phyloP scores from a whole-genome alignment of 208 protist genomes.

The Leishmania turanica region DNA sequence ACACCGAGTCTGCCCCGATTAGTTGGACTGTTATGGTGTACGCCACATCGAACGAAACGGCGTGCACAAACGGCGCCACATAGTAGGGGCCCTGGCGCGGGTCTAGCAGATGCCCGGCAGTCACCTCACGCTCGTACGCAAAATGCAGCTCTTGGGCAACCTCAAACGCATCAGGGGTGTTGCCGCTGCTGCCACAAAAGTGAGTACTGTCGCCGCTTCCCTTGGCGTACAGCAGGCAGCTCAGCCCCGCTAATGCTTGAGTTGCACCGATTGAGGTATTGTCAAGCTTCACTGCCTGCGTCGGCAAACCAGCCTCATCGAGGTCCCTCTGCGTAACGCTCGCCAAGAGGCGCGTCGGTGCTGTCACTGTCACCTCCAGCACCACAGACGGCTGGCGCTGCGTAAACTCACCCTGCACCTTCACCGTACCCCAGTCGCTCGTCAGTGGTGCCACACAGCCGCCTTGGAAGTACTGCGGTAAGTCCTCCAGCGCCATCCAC shows the following conservation, averaged over 20 bases:
- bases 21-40: constrained; percentile 18
- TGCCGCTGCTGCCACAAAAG: constrained; percentile 9
- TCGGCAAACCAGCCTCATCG: constrained; percentile 3
- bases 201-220: constrained; percentile 2
- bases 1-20: background rate
- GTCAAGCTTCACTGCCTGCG: background rate
- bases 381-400: constrained; percentile 40
- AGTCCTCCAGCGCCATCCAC: constrained; percentile 69
- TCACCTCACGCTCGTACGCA: constrained; percentile 42
- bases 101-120: constrained; percentile 33
- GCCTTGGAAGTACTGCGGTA: constrained; percentile 63
- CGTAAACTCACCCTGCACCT: constrained; percentile 41
- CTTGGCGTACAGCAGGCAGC: constrained; percentile 12
- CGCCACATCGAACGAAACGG: constrained; percentile 4
- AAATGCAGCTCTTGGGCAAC: constrained; percentile 27
- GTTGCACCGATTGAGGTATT: background rate
- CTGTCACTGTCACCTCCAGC: constrained; percentile 48
- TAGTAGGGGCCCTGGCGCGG: constrained; percentile 52
- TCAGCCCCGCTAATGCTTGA: constrained; percentile 3
- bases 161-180: constrained; percentile 28
- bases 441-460: constrained; percentile 48
- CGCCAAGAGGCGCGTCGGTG: constrained; percentile 34
- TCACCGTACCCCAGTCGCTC: constrained; percentile 24
- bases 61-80: constrained; percentile 35
- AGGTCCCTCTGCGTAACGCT: constrained; percentile 43